Evolutionary conservation across 495 filamentous ascomycete species (phyloP).

Genomic region (Talaromyces adpressus): DNA sequence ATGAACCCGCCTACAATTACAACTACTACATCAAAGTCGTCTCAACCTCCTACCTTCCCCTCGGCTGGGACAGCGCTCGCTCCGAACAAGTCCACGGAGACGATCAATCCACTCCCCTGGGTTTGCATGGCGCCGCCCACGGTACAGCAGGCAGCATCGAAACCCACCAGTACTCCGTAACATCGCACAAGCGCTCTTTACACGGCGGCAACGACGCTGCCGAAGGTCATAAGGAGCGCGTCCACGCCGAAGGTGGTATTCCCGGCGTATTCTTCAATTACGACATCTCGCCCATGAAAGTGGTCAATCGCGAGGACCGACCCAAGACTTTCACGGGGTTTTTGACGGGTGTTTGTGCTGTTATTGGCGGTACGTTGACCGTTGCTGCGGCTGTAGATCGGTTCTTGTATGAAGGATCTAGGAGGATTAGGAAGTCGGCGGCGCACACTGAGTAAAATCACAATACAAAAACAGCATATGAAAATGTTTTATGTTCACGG

Average conservation of each 20-base stretch:
- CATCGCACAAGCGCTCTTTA: slow-evolving; percentile 84
- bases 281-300: slow-evolving; percentile 99
- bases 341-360: slow-evolving; percentile 86
- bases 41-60: slow-evolving; percentile 83
- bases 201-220: slow-evolving; percentile 71
- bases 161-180: slow-evolving; percentile 97
- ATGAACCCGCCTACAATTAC: slow-evolving; percentile 82
- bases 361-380: slow-evolving; percentile 91
- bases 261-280: slow-evolving; percentile 98
- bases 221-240: slow-evolving; percentile 81
- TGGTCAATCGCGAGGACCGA: slow-evolving; percentile 90
- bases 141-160: slow-evolving; percentile 73
- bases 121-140: slow-evolving; percentile 49
- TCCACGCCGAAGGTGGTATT: slow-evolving; percentile 86
- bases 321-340: slow-evolving; percentile 84
- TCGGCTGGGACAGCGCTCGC: slow-evolving; percentile 63
- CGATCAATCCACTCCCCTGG: slow-evolving; percentile 51
- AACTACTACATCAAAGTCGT: slow-evolving; percentile 99
- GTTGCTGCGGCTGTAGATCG: slow-evolving; percentile 92
- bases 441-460: slow-evolving; percentile 3
- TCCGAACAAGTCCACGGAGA: slow-evolving; percentile 39
- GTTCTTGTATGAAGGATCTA: slow-evolving; percentile 80
- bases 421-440: slow-evolving; percentile 70
- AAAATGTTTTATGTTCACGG: slow-evolving; percentile 6
- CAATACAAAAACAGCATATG: not conserved